phyloP scores from a whole-genome alignment of 73 alveolate species.

The Paramecium sexaurelia region DNA sequence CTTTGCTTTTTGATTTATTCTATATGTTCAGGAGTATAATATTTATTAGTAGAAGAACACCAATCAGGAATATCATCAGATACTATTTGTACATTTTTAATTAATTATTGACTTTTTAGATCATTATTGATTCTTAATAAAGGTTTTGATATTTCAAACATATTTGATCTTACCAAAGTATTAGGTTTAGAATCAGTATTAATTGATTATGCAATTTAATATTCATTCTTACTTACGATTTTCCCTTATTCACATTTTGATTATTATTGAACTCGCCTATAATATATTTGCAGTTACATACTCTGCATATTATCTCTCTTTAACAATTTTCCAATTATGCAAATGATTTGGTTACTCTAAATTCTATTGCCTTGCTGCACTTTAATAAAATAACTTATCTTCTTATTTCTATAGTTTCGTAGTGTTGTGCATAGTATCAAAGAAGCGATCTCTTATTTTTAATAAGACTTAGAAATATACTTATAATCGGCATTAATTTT shows the following conservation, averaged over 20 bases:
- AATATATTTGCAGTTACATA: neutral
- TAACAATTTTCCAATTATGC: slow-evolving; percentile 67
- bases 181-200: neutral
- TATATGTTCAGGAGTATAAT: slow-evolving; percentile 62
- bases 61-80: slow-evolving; percentile 67
- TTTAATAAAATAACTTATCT: slow-evolving; percentile 11
- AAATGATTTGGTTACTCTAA: slow-evolving; percentile 53
- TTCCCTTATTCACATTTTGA: neutral
- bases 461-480: neutral
- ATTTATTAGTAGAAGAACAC: slow-evolving; percentile 60
- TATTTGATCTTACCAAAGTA: slow-evolving; percentile 45
- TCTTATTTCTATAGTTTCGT: neutral
- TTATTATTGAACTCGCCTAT: slow-evolving; percentile 53
- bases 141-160: slow-evolving; percentile 66
- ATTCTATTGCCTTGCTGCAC: slow-evolving; percentile 52
- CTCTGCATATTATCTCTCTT: slow-evolving; percentile 68
- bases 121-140: slow-evolving; percentile 57
- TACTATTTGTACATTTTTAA: slow-evolving; percentile 56
- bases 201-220: neutral
- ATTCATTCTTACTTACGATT: slow-evolving; percentile 12
- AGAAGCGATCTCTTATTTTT: slow-evolving; percentile 40
- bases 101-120: slow-evolving; percentile 51
- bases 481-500: slow-evolving; percentile 47
- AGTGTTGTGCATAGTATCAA: slow-evolving; percentile 45
- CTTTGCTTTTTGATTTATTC: slow-evolving; percentile 57